Conservation (phyloP, 495 filamentous ascomycete genomes). For the Aspergillus mulundensis region DNA sequence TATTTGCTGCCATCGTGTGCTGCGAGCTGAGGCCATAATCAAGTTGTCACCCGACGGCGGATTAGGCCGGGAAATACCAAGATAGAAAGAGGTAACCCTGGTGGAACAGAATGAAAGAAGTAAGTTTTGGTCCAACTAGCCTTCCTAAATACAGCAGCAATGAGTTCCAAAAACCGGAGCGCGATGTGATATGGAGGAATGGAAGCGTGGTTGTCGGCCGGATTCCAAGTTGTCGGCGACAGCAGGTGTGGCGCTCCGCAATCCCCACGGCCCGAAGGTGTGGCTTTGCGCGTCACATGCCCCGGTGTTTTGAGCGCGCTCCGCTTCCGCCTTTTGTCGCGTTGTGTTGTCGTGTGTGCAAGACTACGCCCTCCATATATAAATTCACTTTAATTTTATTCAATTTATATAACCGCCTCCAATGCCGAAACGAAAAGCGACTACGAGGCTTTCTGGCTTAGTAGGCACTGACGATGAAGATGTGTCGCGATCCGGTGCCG, state of each 20-base stretch:
- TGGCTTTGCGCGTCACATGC: conserved; percentile 32
- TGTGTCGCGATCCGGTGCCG: conserved; percentile 32
- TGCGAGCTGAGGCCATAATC: conserved; percentile 47
- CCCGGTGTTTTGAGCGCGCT: conserved; percentile 6
- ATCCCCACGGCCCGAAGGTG: conserved; percentile 12
- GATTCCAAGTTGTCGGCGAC: conserved; percentile 20
- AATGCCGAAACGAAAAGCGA: conserved; percentile 54
- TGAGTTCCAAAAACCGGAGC: not conserved
- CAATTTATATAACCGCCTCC: conserved; percentile 4
- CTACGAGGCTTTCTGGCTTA: conserved; percentile 55
- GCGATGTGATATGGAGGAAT: not conserved
- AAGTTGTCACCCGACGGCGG: not conserved
- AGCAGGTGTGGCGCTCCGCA: conserved; percentile 31
- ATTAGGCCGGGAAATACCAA: not conserved
- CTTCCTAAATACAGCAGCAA: conserved; percentile 7
- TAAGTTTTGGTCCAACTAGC: not conserved
- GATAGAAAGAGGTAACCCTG: not conserved
- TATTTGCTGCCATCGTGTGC: conserved; percentile 52
- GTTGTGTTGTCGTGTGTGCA: conserved; percentile 6
- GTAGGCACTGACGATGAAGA: conserved; percentile 69
- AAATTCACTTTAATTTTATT: not conserved
- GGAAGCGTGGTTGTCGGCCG: not conserved
- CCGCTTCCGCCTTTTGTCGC: conserved; percentile 4
- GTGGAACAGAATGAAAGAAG: not conserved
- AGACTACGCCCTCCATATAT: not conserved